These are phyloP conservation scores for Epichloe typhina DNA, from an alignment of 2,329 filamentous ascomycete species.

Conservation along the genomic window DNA sequence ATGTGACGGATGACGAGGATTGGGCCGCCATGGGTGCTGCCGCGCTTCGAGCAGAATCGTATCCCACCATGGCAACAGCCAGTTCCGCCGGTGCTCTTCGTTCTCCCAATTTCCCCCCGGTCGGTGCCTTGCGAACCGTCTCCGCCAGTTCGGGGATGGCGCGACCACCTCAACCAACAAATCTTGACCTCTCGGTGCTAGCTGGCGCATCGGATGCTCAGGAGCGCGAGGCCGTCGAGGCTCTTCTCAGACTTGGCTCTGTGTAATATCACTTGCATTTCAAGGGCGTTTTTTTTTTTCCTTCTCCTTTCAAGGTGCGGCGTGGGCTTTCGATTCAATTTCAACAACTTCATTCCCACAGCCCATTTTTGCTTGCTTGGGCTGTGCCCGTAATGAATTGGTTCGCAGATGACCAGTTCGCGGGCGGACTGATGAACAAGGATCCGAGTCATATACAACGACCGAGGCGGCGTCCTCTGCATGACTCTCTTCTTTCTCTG, in stretches of 20 bases:
- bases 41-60: slow-evolving; percentile 58
- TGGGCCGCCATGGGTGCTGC: slow-evolving; percentile 85
- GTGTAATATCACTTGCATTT: slow-evolving; percentile 40
- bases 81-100: slow-evolving; percentile 33
- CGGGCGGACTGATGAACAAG: slow-evolving; percentile 5
- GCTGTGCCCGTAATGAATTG: slow-evolving; percentile 1
- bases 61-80: slow-evolving; percentile 42
- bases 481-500: slow-evolving; percentile 12
- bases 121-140: slow-evolving; percentile 33
- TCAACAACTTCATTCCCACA: slow-evolving; percentile 1
- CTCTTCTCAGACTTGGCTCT: slow-evolving; percentile 69
- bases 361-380: slow-evolving; percentile 4
- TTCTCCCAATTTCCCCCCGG: slow-evolving; percentile 34
- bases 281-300: slow-evolving; percentile 3
- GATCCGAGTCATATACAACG: slow-evolving; percentile 18
- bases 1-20: slow-evolving; percentile 90
- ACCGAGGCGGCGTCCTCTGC: slow-evolving; percentile 20
- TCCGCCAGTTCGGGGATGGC: slow-evolving; percentile 39
- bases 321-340: background rate
- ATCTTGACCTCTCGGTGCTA: slow-evolving; percentile 38
- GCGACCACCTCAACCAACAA: slow-evolving; percentile 36
- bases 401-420: slow-evolving; percentile 3
- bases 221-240: slow-evolving; percentile 72
- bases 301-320: background rate
- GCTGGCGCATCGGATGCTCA: slow-evolving; percentile 48